These are phyloP conservation scores for Boletellus deceptivus DNA, from an alignment of 1,284 basidiomycete species.

Conservation along the genomic window DNA sequence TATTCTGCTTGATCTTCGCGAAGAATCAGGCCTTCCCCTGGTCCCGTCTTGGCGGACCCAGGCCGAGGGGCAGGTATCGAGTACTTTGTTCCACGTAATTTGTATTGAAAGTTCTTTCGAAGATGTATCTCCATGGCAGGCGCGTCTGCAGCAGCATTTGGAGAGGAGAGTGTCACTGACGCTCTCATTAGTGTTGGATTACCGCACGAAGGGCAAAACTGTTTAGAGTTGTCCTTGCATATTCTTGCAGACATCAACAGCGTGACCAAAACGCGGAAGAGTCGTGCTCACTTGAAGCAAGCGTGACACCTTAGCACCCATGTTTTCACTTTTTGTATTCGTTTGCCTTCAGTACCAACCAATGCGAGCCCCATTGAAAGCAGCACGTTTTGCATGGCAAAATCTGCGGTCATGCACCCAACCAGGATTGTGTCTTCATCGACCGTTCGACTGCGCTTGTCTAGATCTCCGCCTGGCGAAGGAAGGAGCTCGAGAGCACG, in stretches of 20 bases:
- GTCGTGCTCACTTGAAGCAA: constrained; percentile 90
- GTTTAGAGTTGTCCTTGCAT: constrained; percentile 93
- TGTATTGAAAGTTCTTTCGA: constrained; percentile 94
- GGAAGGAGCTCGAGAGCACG: constrained; percentile 81
- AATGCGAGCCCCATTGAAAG: constrained; percentile 93
- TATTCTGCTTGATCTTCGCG: constrained; percentile 91
- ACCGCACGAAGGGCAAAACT: constrained; percentile 98
- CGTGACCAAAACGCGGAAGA: background rate
- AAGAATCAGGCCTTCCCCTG: constrained; percentile 79
- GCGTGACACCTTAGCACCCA: constrained; percentile 98
- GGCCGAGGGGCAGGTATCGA: constrained; percentile 91
- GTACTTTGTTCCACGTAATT: constrained; percentile 88
- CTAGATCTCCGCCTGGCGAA: constrained; percentile 35
- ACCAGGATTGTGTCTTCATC: constrained; percentile 52
- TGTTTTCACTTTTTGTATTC: constrained; percentile 89
- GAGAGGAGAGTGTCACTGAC: constrained; percentile 82
- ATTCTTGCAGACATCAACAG: constrained; percentile 52
- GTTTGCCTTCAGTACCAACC: constrained; percentile 89
- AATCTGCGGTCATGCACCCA: constrained; percentile 98
- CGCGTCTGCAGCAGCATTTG: constrained; percentile 53
- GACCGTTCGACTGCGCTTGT: constrained; percentile 40
- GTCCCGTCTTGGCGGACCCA: constrained; percentile 82
- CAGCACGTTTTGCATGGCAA: constrained; percentile 98
- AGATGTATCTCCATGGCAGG: constrained; percentile 83
- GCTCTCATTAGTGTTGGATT: constrained; percentile 90